A percentile compares a stretch with the other conserved stretches of the same genome.
phyloP scores from a whole-genome alignment of 768 basidiomycete genomes.

The Mycena venus region DNA sequence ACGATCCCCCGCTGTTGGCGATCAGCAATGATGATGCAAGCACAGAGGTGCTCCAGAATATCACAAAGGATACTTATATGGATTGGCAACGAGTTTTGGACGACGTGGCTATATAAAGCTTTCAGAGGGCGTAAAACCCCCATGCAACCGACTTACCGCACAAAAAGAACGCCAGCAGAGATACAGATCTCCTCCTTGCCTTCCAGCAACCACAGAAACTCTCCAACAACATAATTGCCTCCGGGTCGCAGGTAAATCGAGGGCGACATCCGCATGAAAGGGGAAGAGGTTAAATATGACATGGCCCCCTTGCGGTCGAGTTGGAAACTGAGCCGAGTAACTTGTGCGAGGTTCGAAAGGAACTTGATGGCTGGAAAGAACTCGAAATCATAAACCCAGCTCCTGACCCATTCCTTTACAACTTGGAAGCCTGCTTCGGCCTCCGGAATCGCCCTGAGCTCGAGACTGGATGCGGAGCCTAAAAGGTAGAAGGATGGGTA shows the following conservation, averaged over 20 bases:
- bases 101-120: conserved; percentile 54
- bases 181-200: conserved; percentile 43
- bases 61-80: conserved; percentile 65
- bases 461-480: conserved; percentile 56
- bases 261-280: conserved; percentile 38
- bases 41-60: conserved; percentile 63
- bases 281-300: conserved; percentile 50
- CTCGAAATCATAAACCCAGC: conserved; percentile 50
- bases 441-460: conserved; percentile 54
- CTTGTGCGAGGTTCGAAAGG: conserved; percentile 55
- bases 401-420: conserved; percentile 61
- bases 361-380: conserved; percentile 44
- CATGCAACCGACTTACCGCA: conserved; percentile 51
- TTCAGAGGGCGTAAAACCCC: neutral
- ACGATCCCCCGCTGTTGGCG: conserved; percentile 42
- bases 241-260: conserved; percentile 31
- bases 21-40: conserved; percentile 52
- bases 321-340: conserved; percentile 51
- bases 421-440: conserved; percentile 49
- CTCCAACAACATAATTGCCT: conserved; percentile 42
- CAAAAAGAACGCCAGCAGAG: conserved; percentile 52
- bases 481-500: conserved; percentile 61
- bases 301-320: conserved; percentile 53
- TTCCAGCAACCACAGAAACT: conserved; percentile 46
- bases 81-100: conserved; percentile 52